phyloP scores from a whole-genome alignment of 2,329 filamentous ascomycete species.

The Stachybotrys echinatus region DNA sequence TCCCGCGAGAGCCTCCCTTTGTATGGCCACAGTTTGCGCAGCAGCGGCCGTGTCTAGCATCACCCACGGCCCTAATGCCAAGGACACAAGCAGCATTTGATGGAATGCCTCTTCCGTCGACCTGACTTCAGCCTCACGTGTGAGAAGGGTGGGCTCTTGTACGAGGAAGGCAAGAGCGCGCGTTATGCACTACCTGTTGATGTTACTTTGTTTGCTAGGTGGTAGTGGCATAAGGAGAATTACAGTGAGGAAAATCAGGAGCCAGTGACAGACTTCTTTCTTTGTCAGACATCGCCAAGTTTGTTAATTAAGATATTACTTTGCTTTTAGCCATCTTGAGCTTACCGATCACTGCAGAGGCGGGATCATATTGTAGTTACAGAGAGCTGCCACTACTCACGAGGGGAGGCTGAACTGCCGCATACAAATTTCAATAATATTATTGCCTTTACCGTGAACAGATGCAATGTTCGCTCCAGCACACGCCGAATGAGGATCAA shows the following conservation, averaged over 20 bases:
- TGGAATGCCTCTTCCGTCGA: not conserved
- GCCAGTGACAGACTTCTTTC: not conserved
- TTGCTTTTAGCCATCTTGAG: no score
- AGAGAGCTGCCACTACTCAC: no score
- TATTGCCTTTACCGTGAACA: no score
- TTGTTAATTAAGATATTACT: not conserved
- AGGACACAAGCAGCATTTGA: not conserved
- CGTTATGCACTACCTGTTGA: not conserved
- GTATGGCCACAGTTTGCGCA: not conserved
- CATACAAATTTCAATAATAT: no score
- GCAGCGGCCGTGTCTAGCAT: not conserved
- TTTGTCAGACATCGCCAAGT: not conserved
- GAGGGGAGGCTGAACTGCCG: no score
- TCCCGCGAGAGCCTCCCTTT: slow-evolving; percentile 4
- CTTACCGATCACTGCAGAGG: no score
- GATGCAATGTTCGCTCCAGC: no score
- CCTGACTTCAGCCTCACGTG: not conserved
- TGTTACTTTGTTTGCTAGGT: not conserved
- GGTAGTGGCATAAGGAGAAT: not conserved
- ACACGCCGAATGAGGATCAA: no score
- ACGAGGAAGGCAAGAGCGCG: not conserved
- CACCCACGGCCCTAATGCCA: not conserved
- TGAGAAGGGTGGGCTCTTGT: not conserved
- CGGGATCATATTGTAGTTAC: no score
- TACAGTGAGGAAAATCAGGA: not conserved